Percentiles rank a stretch among this genome's conserved stretches.
Evolutionary conservation across 75 land plant species (phyloP).

Genomic region (Picea glauca): DNA sequence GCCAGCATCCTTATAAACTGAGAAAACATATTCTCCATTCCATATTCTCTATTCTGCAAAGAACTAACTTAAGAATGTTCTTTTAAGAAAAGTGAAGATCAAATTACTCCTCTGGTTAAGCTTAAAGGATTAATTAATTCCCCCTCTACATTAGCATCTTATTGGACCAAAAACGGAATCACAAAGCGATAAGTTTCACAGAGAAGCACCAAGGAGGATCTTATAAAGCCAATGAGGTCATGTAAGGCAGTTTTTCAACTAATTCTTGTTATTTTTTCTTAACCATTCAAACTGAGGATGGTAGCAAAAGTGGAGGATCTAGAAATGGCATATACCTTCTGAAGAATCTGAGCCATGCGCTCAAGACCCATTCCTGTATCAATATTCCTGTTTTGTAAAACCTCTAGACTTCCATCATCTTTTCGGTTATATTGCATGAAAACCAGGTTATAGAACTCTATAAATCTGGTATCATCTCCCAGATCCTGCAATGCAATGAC

Average conservation of each 20-base stretch:
- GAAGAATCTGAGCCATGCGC: constrained; percentile 95
- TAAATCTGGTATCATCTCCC: constrained; percentile 84
- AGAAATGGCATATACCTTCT: constrained; percentile 49
- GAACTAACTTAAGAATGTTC: neutral
- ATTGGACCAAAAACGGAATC: neutral
- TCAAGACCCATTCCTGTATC: constrained; percentile 98
- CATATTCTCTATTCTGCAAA: neutral
- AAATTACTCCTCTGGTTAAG: neutral
- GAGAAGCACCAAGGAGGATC: too few species aligned
- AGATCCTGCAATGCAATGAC: constrained; percentile 63
- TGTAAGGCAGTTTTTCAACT: too few species aligned
- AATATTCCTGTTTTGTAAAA: constrained; percentile 78
- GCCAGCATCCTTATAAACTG: neutral
- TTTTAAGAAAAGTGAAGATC: neutral
- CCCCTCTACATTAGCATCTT: neutral
- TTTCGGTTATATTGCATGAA: constrained; percentile 95
- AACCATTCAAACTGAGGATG: neutral
- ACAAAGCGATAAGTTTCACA: too few species aligned
- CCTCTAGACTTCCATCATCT: constrained; percentile 85
- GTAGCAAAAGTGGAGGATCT: constrained; percentile 1
- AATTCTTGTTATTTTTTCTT: neutral
- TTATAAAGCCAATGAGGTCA: too few species aligned
- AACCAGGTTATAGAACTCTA: constrained; percentile 92
- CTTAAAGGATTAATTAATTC: neutral
- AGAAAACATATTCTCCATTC: neutral